These are phyloP conservation scores for Thraustotheca clavata DNA, from an alignment of 352 stramenopile genomes.

Conservation along the genomic window DNA sequence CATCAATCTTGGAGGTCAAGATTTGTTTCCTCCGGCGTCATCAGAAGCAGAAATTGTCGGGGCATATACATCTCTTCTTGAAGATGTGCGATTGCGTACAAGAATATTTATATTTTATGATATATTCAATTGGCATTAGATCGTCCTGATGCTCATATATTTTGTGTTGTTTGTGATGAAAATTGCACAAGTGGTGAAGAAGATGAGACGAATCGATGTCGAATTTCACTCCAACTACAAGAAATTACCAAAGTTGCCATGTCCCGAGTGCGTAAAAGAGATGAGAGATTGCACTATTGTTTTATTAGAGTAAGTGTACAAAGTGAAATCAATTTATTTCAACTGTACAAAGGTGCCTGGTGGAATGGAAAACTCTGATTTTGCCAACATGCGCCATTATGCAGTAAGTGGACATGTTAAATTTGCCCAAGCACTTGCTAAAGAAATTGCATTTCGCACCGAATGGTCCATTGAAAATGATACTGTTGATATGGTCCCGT, in stretches of 20 bases:
- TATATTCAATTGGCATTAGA: constrained; percentile 31
- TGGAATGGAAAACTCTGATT: constrained; percentile 54
- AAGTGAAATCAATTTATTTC: background rate
- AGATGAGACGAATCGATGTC: constrained; percentile 60
- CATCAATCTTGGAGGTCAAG: constrained; percentile 77
- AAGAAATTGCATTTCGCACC: constrained; percentile 60
- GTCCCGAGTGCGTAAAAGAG: constrained; percentile 62
- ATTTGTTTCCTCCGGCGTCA: constrained; percentile 73
- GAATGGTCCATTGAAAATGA: constrained; percentile 49
- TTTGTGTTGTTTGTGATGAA: constrained; percentile 80
- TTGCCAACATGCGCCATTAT: constrained; percentile 75
- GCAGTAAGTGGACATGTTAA: constrained; percentile 77
- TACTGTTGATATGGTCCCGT: constrained; percentile 49
- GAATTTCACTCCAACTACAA: constrained; percentile 68
- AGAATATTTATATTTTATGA: background rate
- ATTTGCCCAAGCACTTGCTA: constrained; percentile 58
- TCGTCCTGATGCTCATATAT: constrained; percentile 71
- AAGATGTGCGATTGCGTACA: constrained; percentile 70
- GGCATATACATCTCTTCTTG: constrained; percentile 56
- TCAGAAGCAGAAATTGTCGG: constrained; percentile 77
- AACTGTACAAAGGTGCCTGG: constrained; percentile 40
- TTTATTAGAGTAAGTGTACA: constrained; percentile 62
- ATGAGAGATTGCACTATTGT: constrained; percentile 75
- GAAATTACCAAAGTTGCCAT: constrained; percentile 83
- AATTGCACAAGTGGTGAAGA: constrained; percentile 73